Evolutionary conservation across 148 eudicot species (phyloP).

Genomic region (Euryodendron excelsum): DNA sequence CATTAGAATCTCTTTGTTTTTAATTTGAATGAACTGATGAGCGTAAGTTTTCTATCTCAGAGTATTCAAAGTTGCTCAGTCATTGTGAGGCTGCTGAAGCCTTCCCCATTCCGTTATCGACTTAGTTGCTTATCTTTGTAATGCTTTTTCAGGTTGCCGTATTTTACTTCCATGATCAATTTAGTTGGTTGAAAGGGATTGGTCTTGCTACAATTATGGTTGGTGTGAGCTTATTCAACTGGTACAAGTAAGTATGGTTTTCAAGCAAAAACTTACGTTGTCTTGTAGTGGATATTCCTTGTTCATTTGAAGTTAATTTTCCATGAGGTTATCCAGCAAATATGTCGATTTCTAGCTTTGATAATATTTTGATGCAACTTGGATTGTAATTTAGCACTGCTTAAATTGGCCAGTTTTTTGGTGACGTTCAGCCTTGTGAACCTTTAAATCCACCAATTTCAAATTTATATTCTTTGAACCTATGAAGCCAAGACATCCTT

Average conservation of each 20-base stretch:
- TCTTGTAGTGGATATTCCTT: neutral
- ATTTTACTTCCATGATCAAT: conserved; percentile 92
- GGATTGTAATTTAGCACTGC: neutral
- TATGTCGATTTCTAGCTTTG: neutral
- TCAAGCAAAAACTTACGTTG: too few relatives aligned
- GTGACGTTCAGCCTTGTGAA: neutral
- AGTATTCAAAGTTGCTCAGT: neutral
- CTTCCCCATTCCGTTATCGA: neutral
- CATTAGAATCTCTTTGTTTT: neutral
- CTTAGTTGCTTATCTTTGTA: neutral
- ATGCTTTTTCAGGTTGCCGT: conserved; percentile 79
- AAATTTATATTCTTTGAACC: neutral
- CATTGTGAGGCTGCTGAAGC: neutral
- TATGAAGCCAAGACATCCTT: neutral
- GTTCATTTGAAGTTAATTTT: neutral
- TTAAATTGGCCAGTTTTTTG: neutral
- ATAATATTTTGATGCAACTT: neutral
- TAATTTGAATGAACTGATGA: neutral
- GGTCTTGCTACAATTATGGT: conserved; percentile 77
- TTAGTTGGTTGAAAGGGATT: conserved; percentile 86
- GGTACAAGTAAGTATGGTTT: conserved; percentile 78
- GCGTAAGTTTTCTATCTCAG: neutral
- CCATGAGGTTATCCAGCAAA: neutral
- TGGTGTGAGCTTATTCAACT: conserved; percentile 93
- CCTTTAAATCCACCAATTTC: neutral